A percentile compares a stretch with the other conserved stretches of the same genome.
These are phyloP conservation scores for Microbotryum saponariae DNA, from an alignment of 1,284 basidiomycete species.

Conservation along the genomic window DNA sequence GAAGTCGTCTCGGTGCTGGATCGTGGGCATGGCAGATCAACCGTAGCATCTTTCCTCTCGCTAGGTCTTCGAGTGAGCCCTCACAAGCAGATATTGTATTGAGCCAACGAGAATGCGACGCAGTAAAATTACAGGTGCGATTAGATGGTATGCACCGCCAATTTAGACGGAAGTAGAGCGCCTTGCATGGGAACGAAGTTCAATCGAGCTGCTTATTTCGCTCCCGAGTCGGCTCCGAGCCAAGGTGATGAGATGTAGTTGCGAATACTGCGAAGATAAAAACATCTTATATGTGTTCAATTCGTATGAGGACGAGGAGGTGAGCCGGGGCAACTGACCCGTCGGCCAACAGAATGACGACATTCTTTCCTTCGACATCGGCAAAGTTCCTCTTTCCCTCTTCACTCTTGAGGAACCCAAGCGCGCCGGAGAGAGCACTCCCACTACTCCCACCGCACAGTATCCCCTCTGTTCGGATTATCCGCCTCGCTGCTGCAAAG, in stretches of 20 bases:
- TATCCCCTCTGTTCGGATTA: slow-evolving; percentile 84
- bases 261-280: slow-evolving; percentile 56
- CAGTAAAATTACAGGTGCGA: no score
- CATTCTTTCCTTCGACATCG: slow-evolving; percentile 66
- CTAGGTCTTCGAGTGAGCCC: no score
- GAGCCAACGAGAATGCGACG: no score
- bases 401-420: slow-evolving; percentile 65
- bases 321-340: slow-evolving; percentile 45
- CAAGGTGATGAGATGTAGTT: slow-evolving; percentile 87
- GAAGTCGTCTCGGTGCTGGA: no score
- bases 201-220: no score
- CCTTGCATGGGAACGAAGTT: no score
- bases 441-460: slow-evolving; percentile 89
- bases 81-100: no score
- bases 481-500: slow-evolving; percentile 62
- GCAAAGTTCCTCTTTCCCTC: slow-evolving; percentile 59
- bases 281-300: slow-evolving; percentile 3
- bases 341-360: slow-evolving; percentile 82
- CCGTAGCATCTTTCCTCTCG: no score
- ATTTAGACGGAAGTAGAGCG: no score
- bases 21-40: no score
- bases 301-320: background rate
- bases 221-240: slow-evolving; percentile 23
- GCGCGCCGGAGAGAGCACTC: slow-evolving; percentile 66
- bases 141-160: no score